phyloP scores from a whole-genome alignment of 2,329 filamentous ascomycete species.

The Sordariomycetes sp. region DNA sequence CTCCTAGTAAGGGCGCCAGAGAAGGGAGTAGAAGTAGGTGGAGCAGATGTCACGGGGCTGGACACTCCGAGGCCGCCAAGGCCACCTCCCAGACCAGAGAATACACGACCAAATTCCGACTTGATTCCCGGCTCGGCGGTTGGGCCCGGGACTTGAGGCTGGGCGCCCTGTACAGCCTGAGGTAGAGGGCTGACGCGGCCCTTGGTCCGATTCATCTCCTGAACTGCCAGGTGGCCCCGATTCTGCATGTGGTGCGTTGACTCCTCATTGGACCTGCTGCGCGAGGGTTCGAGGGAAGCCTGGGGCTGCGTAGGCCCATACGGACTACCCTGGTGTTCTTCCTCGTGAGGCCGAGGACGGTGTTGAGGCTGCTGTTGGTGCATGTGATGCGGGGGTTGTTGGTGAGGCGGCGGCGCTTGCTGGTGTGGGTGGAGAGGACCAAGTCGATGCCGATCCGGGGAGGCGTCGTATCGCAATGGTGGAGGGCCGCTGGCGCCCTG shows the following conservation, averaged over 20 bases:
- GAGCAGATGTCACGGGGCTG: constrained; percentile 33
- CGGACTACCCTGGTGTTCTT: constrained; percentile 10
- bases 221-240: constrained; percentile 64
- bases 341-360: constrained; percentile 21
- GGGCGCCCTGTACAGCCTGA: constrained; percentile 87
- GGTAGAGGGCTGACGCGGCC: constrained; percentile 81
- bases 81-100: constrained; percentile 72
- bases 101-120: constrained; percentile 90
- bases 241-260: constrained; percentile 36
- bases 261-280: constrained; percentile 36
- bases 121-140: constrained; percentile 82
- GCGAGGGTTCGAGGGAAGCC: constrained; percentile 15
- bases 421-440: constrained; percentile 14
- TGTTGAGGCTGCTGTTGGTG: constrained; percentile 16
- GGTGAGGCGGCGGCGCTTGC: constrained; percentile 19
- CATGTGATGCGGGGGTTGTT: constrained; percentile 16
- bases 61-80: constrained; percentile 38
- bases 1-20: constrained; percentile 35
- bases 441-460: constrained; percentile 15
- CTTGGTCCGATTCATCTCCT: constrained; percentile 63
- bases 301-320: neutral
- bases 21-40: constrained; percentile 29
- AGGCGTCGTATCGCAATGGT: constrained; percentile 15
- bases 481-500: constrained; percentile 14
- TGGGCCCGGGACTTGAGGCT: constrained; percentile 68